Evolutionary conservation across 2,329 filamentous ascomycete species (phyloP), one percentile per base, ranked within the genome.

Genomic region (Sordariomycetes sp.): DNA sequence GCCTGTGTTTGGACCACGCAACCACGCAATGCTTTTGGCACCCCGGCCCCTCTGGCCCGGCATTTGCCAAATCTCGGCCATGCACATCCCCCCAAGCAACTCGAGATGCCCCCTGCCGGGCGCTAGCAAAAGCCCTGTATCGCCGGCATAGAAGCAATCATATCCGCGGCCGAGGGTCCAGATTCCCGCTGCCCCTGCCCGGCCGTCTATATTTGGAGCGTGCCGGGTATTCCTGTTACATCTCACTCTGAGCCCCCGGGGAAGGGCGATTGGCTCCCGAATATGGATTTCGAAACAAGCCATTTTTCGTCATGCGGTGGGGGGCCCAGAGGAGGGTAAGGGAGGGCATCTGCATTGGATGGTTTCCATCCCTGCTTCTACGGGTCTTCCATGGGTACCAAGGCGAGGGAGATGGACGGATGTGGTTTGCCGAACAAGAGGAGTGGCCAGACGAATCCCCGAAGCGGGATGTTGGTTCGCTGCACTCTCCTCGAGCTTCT

Each of bases 391-490:
- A 42, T 35, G 28, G 36, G n/a, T 7, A 25, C 12, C 39, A 42
- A 42, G n/a, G 28, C 24, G 32, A 50, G 54, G 54, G 32, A n/a
- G 25, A 36, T 51, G 51, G 55, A 51, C 35, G 50, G 28, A 32
- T 57, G 55, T 57, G 50, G 53, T 57, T 35, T 48, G 55, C 53
- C 36, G 51, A 50, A 57, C n/a, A n/a, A n/a, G n/a, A n/a, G n/a
- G 22, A 48, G 55, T 22, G 39, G 17, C 25, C 32, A 24, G 25
- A 36, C 53, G 3, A 3, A 17, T 39, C 36, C 36, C 36, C 36
- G 12, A 39, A 13, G 36, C 17, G 36, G 17, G 36, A 12, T 39
- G 36, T 3, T 39, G 36, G 36, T 39, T 32, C 28, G 28, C 28
- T 32, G 28, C 28, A 32, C 28, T 32, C 28, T 32, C 36, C 17